Evolutionary conservation across 805 yeast genomes (phyloP), one percentile per base, ranked within the genome.

Genomic region (Scheffersomyces amazonensis): DNA sequence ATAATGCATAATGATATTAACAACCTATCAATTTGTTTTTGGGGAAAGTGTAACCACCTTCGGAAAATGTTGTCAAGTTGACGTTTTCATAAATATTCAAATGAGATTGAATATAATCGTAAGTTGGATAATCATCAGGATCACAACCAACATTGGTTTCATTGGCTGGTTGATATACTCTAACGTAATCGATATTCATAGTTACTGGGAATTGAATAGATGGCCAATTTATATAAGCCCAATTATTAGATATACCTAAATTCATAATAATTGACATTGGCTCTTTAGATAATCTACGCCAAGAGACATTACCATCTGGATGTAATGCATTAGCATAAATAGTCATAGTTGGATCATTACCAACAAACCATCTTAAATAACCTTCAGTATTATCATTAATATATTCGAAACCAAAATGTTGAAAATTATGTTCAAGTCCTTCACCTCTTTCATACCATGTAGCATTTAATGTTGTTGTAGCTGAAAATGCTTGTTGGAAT

Each of bases 161-260:
- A 49, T 78, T 80, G 25, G 68, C 54, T 2, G 96, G 96, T 66
- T 91, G 99, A 62, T 93, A 91, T n/a, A 91, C 55, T 52, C 99
- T 79, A 23, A 91, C 95, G 52, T 84, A 87, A 60, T 91, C 97
- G 32, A 91, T 66, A 40, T 78, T 69, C 81, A 90, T 70, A 1
- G 76, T 72, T 11, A 76, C 76, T 2, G 99, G 99, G 76, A 91
- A 91, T 32, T 64, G 64, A 42, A 89, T 68, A 4, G 80, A 69
- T 31, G 80, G 78, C 96, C 96, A 91, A 64, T 89, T 91, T 44
- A 91, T 91, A 60, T 86, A 87, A 6, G 93, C 87, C 98, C 98
- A 91, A 43, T 80, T 84, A 53, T 82, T 84, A 12, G 97, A 90
- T 37, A 91, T 67, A 71, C 96, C 99, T 65, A 91, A 64, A 60